These are phyloP conservation scores for Alternaria gaisen DNA, from an alignment of 2,329 filamentous ascomycete genomes.

Conservation along the genomic window DNA sequence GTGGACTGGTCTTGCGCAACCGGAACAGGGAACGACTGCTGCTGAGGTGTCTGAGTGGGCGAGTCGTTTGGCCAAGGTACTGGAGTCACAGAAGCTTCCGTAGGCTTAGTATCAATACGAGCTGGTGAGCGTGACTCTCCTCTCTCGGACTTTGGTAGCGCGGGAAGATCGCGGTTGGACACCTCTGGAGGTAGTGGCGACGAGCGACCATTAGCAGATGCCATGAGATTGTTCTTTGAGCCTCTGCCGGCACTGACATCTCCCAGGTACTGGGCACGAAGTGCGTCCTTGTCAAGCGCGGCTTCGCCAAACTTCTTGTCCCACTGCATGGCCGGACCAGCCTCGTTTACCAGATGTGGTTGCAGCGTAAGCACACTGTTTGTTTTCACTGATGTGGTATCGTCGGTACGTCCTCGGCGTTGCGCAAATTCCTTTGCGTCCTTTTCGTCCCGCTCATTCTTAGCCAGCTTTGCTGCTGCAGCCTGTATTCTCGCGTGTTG, in stretches of 20 bases:
- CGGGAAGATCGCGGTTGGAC: slow-evolving; percentile 54
- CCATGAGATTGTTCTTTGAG: slow-evolving; percentile 56
- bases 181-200: slow-evolving; percentile 35
- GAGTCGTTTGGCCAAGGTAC: slow-evolving; percentile 42
- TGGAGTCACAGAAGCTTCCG: slow-evolving; percentile 46
- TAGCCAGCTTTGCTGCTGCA: slow-evolving; percentile 84
- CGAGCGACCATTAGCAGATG: slow-evolving; percentile 42
- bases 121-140: slow-evolving; percentile 43
- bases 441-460: slow-evolving; percentile 70
- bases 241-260: slow-evolving; percentile 78
- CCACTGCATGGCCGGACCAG: slow-evolving; percentile 96
- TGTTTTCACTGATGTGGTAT: slow-evolving; percentile 73
- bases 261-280: slow-evolving; percentile 85
- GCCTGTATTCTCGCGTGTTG: slow-evolving; percentile 94
- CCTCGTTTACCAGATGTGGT: slow-evolving; percentile 82
- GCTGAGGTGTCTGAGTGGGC: slow-evolving; percentile 36
- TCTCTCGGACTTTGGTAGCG: slow-evolving; percentile 49
- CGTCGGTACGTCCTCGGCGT: slow-evolving; percentile 64
- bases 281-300: slow-evolving; percentile 83
- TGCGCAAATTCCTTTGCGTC: slow-evolving; percentile 58
- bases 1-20: slow-evolving; percentile 1
- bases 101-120: slow-evolving; percentile 26
- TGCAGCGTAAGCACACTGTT: slow-evolving; percentile 91
- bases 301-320: slow-evolving; percentile 95
- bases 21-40: slow-evolving; percentile 33